Evolutionary conservation across 352 stramenopile species (phyloP), one percentile per base, ranked within the genome.

Genomic region (Phytophthora macrochlamydospora): DNA sequence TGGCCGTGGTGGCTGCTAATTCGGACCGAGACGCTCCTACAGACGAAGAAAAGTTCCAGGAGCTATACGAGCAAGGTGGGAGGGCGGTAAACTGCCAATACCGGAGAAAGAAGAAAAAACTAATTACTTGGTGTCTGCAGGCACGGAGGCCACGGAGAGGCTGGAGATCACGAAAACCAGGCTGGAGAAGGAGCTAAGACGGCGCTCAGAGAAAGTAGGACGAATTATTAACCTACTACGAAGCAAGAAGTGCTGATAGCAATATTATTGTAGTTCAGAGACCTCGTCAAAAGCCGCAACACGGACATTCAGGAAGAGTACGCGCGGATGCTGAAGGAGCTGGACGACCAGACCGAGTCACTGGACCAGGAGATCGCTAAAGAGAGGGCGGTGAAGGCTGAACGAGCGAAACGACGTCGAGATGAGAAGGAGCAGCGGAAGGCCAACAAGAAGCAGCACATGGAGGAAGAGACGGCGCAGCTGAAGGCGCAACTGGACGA

Each of bases 291-390:
- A 43, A 93, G 73, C 32, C 75, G 84, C 57, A 93, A 93, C 50
- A 85, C 69, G 4, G 82, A 89, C 59, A 83, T 93, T 28, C 85
- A 92, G 68, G 82, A 91, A 33, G 80, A 90, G 56, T 93, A 90
- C 50, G 76, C 81, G 46, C 82, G 82, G 12, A 90, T 93, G 80
- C 71, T 91, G 7, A 83, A 84, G 55, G 81, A 91, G 45, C 62
- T 91, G 37, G 85, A 93, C 14, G 84, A 92, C 54, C 81, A 91
- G 56, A 74, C 70, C 1, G 80, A 79, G 42, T 60, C 59, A 33
- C 69, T 92, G 29, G 61, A 69, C 48, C 52, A 90, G 62, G 75
- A 88, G 62, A 92, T 90, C 37, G 66, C 63, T 7, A 65, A 76
- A 13, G 78, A 83, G 46, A 69, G 44, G 35, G 52, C 73, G 2